Evolutionary conservation across 306 rosid species (phyloP).

Genomic region (Crotalaria pallida): DNA sequence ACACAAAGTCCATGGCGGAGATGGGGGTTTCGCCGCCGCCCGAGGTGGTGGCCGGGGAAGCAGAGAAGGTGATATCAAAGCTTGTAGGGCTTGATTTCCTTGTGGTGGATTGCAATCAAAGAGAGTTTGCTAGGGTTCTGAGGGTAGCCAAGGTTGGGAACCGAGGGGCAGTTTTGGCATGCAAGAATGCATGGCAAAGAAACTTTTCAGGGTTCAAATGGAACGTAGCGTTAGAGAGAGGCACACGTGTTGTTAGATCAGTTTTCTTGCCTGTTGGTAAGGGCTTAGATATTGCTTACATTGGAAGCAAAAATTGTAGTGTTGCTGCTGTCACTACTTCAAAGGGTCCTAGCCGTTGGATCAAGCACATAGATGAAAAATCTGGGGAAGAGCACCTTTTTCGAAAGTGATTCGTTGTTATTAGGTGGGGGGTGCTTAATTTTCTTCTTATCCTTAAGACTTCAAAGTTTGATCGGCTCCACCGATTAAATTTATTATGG

Average conservation of each 20-base stretch:
- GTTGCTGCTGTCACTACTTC: neutral
- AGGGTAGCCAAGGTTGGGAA: slow-evolving; percentile 38
- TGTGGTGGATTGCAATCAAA: slow-evolving; percentile 58
- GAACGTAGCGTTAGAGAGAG: slow-evolving; percentile 49
- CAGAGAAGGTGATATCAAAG: slow-evolving; percentile 24
- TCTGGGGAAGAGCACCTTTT: slow-evolving; percentile 84
- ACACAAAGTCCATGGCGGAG: slow-evolving; percentile 36
- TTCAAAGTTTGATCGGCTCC: neutral
- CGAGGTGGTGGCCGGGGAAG: slow-evolving; percentile 51
- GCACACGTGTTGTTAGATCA: slow-evolving; percentile 69
- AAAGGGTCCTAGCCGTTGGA: slow-evolving; percentile 63
- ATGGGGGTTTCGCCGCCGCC: slow-evolving; percentile 33
- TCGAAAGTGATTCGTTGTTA: slow-evolving; percentile 23
- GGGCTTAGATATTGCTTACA: slow-evolving; percentile 84
- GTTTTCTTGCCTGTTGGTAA: slow-evolving; percentile 72
- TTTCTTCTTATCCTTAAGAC: neutral
- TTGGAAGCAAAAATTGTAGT: slow-evolving; percentile 40
- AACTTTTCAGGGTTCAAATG: slow-evolving; percentile 47
- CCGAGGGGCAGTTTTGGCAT: slow-evolving; percentile 71
- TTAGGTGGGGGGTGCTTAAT: neutral
- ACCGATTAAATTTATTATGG: neutral
- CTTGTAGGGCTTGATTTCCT: slow-evolving; percentile 59
- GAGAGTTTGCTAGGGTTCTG: slow-evolving; percentile 63
- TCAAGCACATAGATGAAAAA: slow-evolving; percentile 51
- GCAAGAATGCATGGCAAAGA: slow-evolving; percentile 64